Base-by-base conservation (phyloP, 1,284 basidiomycete genomes). In the Heliocybe sulcata region DNA sequence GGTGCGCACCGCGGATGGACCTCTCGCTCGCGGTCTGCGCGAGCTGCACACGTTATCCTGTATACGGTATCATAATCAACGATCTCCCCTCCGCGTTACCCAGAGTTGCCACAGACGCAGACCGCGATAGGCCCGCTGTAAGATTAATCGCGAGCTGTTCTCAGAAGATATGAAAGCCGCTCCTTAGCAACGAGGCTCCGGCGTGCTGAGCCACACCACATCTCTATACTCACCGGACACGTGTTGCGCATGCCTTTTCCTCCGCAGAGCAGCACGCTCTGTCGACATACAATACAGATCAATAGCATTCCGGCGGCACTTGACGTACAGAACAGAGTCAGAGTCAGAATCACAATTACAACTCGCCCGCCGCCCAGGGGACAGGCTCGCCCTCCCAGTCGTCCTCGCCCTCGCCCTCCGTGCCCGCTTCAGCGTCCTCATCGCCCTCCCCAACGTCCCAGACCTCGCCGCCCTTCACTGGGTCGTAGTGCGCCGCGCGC, bases 331-430 rank as follows among this genome's bases (percentile, higher is more conserved):
- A 29, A 49, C 20, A 45, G 42, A n/a, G n/a, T n/a, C n/a, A n/a
- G n/a, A 9, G 9, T 35, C 56, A 48, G 56, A 51, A 52, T 59
- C 47, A 62, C 61, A 55, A 61, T 70, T 73, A 89, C 64, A 90
- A 63, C 64, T 90, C 87, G 51, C 82, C 87, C 16, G 79, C 75
- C 68, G 85, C 85, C 87, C 87, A 90, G 57, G 87, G 84, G 38
- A 89, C 76, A 35, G 85, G 84, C 66, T 90, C 88, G 25, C 84
- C 82, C 67, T 90, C 87, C 88, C 88, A 90, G 59, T 90, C 88
- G 64, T 85, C 85, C 4, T 70, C 76, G 54, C 85, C 85, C 4
- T 70, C 76, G 54, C 80, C 82, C 38, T 58, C 59, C 55, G 56
- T 55, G 50, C 56, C 49, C 55, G 50, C 65, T 53, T 73, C 73